Percentiles rank a stretch among this genome's conserved stretches.
These are phyloP conservation scores for Scedosporium apiospermum DNA, from an alignment of 2,329 filamentous ascomycete species.

Conservation along the genomic window DNA sequence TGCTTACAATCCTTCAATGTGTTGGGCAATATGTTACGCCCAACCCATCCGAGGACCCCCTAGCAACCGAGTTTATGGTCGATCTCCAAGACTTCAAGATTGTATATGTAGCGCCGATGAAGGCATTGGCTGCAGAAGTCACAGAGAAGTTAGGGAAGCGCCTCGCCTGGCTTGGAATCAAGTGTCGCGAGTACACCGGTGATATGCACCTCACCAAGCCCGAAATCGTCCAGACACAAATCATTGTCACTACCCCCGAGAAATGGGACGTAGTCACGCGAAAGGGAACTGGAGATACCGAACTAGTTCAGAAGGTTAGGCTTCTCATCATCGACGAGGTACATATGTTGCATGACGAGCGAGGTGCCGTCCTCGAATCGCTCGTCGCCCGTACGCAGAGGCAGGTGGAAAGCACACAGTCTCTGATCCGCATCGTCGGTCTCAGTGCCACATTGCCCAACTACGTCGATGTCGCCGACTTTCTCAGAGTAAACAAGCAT, in stretches of 20 bases:
- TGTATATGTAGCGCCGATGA: slow-evolving; percentile 98
- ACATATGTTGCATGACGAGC: slow-evolving; percentile 97
- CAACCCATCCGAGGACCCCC: slow-evolving; percentile 64
- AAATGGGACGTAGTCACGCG: slow-evolving; percentile 99
- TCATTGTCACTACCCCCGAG: slow-evolving; percentile 96
- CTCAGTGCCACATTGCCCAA: slow-evolving; percentile 94
- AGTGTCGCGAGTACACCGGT: slow-evolving; percentile 87
- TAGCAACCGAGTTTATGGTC: slow-evolving; percentile 72
- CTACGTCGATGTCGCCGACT: slow-evolving; percentile 93
- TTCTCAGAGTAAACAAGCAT: slow-evolving; percentile 88
- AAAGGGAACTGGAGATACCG: slow-evolving; percentile 94
- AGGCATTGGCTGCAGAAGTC: slow-evolving; percentile 90
- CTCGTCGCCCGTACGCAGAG: slow-evolving; percentile 89
- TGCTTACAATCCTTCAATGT: slow-evolving; percentile 89
- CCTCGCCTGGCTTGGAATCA: slow-evolving; percentile 85
- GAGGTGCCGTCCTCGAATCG: slow-evolving; percentile 91
- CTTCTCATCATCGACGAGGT: slow-evolving; percentile 97
- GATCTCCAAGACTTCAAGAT: slow-evolving; percentile 88
- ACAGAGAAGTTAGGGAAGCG: slow-evolving; percentile 90
- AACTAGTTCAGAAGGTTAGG: slow-evolving; percentile 93
- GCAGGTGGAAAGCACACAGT: slow-evolving; percentile 97
- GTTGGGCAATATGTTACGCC: slow-evolving; percentile 78
- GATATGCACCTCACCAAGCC: slow-evolving; percentile 98
- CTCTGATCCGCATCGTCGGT: slow-evolving; percentile 89
- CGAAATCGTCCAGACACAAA: slow-evolving; percentile 91